A percentile compares a stretch with the other conserved stretches of the same genome.
phyloP scores from a whole-genome alignment of 140 eudicot species.

The Senecio squalidus region DNA sequence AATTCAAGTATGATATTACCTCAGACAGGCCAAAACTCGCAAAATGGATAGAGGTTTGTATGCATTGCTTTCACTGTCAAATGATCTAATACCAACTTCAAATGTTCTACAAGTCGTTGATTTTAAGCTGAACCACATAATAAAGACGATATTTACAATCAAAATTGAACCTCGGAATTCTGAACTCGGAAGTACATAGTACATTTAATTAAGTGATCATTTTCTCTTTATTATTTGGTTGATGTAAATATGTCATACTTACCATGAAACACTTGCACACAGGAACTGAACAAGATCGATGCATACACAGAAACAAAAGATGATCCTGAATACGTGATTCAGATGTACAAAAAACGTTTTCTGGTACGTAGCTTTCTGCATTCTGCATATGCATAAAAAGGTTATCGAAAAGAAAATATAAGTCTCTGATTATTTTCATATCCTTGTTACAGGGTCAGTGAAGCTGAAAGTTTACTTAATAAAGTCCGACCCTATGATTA shows the following conservation, averaged over 20 bases:
- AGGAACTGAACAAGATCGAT: conserved; percentile 77
- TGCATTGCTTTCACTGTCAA: neutral
- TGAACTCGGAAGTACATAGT: too few species aligned
- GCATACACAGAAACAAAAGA: conserved; percentile 54
- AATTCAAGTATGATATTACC: conserved; percentile 58
- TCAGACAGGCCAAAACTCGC: conserved; percentile 80
- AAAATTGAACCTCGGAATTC: too few species aligned
- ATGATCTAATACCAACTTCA: neutral
- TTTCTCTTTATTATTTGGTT: too few species aligned
- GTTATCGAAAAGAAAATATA: neutral
- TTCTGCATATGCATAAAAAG: neutral
- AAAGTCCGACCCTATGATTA: neutral
- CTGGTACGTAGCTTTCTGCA: conserved; percentile 26
- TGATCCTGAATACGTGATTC: conserved; percentile 33
- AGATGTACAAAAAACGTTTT: conserved; percentile 27
- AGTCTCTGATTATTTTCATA: conserved; percentile 8
- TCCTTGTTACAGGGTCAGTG: conserved; percentile 27
- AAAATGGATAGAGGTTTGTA: conserved; percentile 61
- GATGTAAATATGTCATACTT: too few species aligned
- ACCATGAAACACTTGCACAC: conserved; percentile 11
- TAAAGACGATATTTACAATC: neutral
- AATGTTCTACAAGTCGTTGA: too few species aligned
- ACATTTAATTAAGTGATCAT: too few species aligned
- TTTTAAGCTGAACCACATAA: neutral
- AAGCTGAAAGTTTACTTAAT: conserved; percentile 17